A percentile compares a stretch with the other conserved stretches of the same genome.
Conservation (phyloP, 805 yeast genomes). For the Soucietia sequanensis region DNA sequence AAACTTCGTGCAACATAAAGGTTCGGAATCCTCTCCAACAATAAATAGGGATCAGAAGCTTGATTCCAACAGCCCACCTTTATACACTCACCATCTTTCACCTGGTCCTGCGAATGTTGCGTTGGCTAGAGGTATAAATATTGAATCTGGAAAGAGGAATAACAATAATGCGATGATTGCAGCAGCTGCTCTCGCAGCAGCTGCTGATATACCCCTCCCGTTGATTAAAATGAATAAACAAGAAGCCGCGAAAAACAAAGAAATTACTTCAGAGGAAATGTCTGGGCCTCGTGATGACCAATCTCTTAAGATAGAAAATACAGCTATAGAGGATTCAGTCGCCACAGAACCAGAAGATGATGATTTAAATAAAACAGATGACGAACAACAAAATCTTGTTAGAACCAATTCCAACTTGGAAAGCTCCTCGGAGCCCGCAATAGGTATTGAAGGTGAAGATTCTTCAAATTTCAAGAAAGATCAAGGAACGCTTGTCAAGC, state of each 20-base stretch:
- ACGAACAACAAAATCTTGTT: constrained; percentile 6
- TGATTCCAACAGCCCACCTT: too few species aligned
- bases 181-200: constrained; percentile 82
- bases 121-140: constrained; percentile 35
- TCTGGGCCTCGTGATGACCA: not conserved
- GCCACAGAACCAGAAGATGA: constrained; percentile 7
- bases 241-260: not conserved
- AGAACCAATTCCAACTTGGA: too few species aligned
- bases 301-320: not conserved
- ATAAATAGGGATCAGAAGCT: too few species aligned
- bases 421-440: too few species aligned
- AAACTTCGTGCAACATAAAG: constrained; percentile 5
- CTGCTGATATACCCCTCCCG: constrained; percentile 75
- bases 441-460: not conserved
- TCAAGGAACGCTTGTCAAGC: not conserved
- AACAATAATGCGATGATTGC: constrained; percentile 63
- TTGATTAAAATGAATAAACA: constrained; percentile 18
- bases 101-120: constrained; percentile 52
- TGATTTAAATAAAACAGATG: constrained; percentile 11
- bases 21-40: constrained; percentile 1
- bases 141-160: constrained; percentile 31
- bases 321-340: constrained; percentile 4
- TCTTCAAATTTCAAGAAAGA: not conserved
- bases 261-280: not conserved
- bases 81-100: constrained; percentile 11